Evolutionary conservation across 345 rosid species (phyloP).

Genomic region (Viola odorata): DNA sequence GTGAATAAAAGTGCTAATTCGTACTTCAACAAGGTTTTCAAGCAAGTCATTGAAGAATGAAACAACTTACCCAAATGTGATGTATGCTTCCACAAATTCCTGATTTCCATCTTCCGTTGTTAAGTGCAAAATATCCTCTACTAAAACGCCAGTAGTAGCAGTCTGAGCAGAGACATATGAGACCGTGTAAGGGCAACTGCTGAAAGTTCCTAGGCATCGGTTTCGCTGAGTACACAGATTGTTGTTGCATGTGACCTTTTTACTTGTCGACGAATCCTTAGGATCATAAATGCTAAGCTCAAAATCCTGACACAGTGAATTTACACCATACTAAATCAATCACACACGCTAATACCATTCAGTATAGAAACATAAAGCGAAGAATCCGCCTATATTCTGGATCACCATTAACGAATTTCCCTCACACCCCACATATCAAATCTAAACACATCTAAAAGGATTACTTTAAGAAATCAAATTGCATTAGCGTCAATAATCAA

Average conservation of each 20-base stretch:
- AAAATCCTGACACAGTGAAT: slow-evolving; percentile 45
- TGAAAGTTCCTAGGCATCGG: slow-evolving; percentile 60
- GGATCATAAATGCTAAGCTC: slow-evolving; percentile 69
- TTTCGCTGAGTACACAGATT: slow-evolving; percentile 54
- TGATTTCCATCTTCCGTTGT: slow-evolving; percentile 39
- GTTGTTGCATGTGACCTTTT: slow-evolving; percentile 69
- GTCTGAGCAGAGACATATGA: slow-evolving; percentile 84
- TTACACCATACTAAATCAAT: slow-evolving; percentile 12
- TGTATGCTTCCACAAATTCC: slow-evolving; percentile 51
- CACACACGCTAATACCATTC: neutral
- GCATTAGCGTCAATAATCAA: too few species aligned
- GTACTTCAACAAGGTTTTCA: neutral
- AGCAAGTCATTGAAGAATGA: neutral
- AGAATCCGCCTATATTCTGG: neutral
- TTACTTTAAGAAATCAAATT: neutral
- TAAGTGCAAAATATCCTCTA: slow-evolving; percentile 78
- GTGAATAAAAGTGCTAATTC: neutral
- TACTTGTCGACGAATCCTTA: slow-evolving; percentile 57
- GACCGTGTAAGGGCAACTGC: slow-evolving; percentile 70
- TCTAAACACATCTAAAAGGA: too few species aligned
- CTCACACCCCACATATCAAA: too few species aligned
- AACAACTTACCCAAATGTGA: slow-evolving; percentile 61
- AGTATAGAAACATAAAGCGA: neutral
- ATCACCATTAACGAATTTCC: too few species aligned
- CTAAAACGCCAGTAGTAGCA: slow-evolving; percentile 67